A percentile compares a stretch with the other conserved stretches of the same genome.
Conservation (phyloP, 495 filamentous ascomycete genomes). For the Penicillium roqueforti region DNA sequence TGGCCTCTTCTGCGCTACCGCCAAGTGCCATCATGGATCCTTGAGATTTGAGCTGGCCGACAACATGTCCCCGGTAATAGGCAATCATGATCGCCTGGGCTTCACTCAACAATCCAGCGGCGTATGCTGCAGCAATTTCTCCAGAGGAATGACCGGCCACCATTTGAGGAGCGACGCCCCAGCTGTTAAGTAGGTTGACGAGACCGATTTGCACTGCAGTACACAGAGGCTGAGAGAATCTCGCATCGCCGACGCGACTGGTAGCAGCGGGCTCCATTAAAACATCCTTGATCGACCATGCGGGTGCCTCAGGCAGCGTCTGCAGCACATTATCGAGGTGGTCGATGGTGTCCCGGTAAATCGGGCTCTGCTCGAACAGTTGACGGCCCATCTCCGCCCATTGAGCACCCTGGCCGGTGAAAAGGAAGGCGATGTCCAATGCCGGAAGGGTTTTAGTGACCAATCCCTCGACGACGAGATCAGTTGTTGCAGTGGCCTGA, state of each 20-base stretch:
- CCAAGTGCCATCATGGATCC: slow-evolving; percentile 29
- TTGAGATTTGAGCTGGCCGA: slow-evolving; percentile 14
- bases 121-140: slow-evolving; percentile 38
- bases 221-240: slow-evolving; percentile 22
- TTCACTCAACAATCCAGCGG: slow-evolving; percentile 13
- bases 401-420: background rate
- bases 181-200: slow-evolving; percentile 29
- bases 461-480: too few species aligned
- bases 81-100: slow-evolving; percentile 13
- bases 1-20: slow-evolving; percentile 10
- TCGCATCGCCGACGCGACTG: too few species aligned
- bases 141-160: slow-evolving; percentile 41
- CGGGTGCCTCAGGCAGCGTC: slow-evolving; percentile 17
- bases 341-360: background rate
- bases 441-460: too few species aligned
- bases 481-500: too few species aligned
- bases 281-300: slow-evolving; percentile 16
- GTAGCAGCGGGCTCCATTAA: too few species aligned
- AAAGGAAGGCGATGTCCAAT: too few species aligned
- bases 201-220: slow-evolving; percentile 42
- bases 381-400: background rate
- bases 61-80: slow-evolving; percentile 23
- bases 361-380: background rate
- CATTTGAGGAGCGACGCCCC: slow-evolving; percentile 24
- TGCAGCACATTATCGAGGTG: slow-evolving; percentile 4